These are phyloP conservation scores for Kazachstania bromeliacearum DNA, from an alignment of 805 yeast genomes.

Conservation along the genomic window DNA sequence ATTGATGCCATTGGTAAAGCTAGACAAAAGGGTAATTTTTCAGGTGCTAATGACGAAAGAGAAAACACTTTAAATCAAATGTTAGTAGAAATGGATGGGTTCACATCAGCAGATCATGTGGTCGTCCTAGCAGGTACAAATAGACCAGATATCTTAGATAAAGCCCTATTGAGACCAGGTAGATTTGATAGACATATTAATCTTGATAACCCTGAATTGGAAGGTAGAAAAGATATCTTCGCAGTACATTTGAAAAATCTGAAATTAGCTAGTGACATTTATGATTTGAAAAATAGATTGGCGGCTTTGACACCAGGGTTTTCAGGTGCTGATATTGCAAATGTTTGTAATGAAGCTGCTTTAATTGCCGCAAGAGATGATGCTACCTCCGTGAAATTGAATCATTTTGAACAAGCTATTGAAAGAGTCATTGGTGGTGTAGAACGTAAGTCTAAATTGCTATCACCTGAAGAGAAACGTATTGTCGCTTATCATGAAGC, in stretches of 20 bases:
- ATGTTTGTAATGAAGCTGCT: slow-evolving; percentile 95
- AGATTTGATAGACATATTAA: slow-evolving; percentile 91
- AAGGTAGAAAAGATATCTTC: slow-evolving; percentile 90
- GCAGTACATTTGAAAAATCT: slow-evolving; percentile 74
- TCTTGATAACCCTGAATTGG: slow-evolving; percentile 88
- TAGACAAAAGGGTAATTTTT: slow-evolving; percentile 57
- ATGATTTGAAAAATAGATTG: slow-evolving; percentile 66
- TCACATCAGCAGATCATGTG: slow-evolving; percentile 80
- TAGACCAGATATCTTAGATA: slow-evolving; percentile 87
- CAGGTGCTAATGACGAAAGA: slow-evolving; percentile 91
- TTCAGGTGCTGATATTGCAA: slow-evolving; percentile 97
- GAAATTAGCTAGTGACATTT: slow-evolving; percentile 45
- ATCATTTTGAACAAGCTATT: slow-evolving; percentile 90
- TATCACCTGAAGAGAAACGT: slow-evolving; percentile 77
- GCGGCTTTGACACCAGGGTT: slow-evolving; percentile 97
- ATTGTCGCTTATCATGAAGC: slow-evolving; percentile 98
- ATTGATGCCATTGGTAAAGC: slow-evolving; percentile 99
- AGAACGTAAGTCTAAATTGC: slow-evolving; percentile 77
- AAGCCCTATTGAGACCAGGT: slow-evolving; percentile 92
- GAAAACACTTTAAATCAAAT: slow-evolving; percentile 94
- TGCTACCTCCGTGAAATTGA: slow-evolving; percentile 56
- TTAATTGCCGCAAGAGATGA: slow-evolving; percentile 86
- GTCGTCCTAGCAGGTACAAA: slow-evolving; percentile 97
- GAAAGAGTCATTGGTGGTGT: slow-evolving; percentile 96
- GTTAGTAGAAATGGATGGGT: slow-evolving; percentile 98